Evolutionary conservation across 2,329 filamentous ascomycete genomes (phyloP), one percentile per base, ranked within the genome.

Genomic region (Pseudogymnoascus verrucosus): DNA sequence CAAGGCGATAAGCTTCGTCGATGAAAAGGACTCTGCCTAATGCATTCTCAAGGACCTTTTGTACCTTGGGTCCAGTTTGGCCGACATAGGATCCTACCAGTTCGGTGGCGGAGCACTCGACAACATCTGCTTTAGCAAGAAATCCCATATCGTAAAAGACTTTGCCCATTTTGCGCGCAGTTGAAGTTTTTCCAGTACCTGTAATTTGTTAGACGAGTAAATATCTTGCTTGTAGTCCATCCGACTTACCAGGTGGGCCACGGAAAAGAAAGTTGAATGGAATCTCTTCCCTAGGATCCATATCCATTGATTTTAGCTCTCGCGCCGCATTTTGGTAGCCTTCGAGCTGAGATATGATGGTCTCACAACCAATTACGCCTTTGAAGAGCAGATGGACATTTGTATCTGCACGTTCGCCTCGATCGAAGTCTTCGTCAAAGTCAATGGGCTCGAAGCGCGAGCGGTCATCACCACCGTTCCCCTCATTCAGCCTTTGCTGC

Each of bases 61-160:
- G 37, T 3, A n/a, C 14, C 16, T 39, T 39, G 6, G 37, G 37
- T 39, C 37, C 37, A n/a, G 37, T 39, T 2, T 39, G 37, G 14
- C 37, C 14, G 14, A 39, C 14, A 12, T 39, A 39, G 6, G 14
- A 77, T 0, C 83, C 88, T 1, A 91, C 78, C 0, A 91, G 71
- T 34, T 91, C 87, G 0, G 84, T 84, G 0, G 86, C 85, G 0
- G 88, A 91, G 44, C 79, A 82, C 60, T 90, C 85, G 0, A 84
- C 71, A 0, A 90, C 85, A 21, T 85, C 80, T 0, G 78, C 78
- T 0, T 76, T 78, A 0, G 81, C 73, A 1, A 92, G 75, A 28
- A 91, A 82, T 0, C 88, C 87, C 82, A 90, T 84, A 67, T 91
- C 84, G 70, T 89, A 91, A 69, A 84, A 91, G 0, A 91, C 77